Base-by-base conservation (phyloP, 2,329 filamentous ascomycete species). In the Penicillium freii region DNA sequence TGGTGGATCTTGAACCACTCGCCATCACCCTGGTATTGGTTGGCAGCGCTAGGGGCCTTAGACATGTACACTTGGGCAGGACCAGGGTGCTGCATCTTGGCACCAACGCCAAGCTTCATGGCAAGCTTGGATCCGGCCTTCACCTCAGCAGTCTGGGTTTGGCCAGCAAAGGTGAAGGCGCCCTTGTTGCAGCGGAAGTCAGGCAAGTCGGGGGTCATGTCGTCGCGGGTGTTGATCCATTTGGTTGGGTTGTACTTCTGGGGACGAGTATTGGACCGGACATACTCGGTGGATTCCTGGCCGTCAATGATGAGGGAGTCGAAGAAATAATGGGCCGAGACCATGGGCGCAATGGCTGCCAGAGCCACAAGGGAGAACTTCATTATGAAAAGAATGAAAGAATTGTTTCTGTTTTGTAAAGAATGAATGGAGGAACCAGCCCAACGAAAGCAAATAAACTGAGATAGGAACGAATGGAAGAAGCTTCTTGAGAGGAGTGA, bases 11-110 rank as follows among this genome's bases (percentile, higher is more conserved):
- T 65, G 54, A 65, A 65, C 63, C 63, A 65, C 15, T 63, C 62
- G 15, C 60, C 60, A 4, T 58, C 55, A 4, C 62, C 63, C 33
- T 65, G 9, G 9, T 63, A 61, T 13, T 27, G 2, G n/a, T 56
- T 55, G 8, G 54, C 62, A 6, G 56, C 36, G 42, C 43, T 44
- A 9, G 62, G 57, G 17, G 56, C 66, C 40, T 65, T 65, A 33
- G 65, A 65, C 65, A 68, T 65, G 40, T 68, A 68, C 27, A 65
- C 60, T 2, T 58, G 44, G 10, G 52, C 54, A 36, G 65, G 63
- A 13, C 66, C 66, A 19, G 66, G 65, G 51, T 68, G 66, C 27
- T 57, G 40, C 19, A 67, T 61, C 6, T 31, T 57, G 11, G 62
- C 63, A 46, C 60, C 66, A 33, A 62, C 49, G 2, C 31, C 60